phyloP scores from a whole-genome alignment of 1,284 basidiomycete genomes.

The Trametes polyzona region DNA sequence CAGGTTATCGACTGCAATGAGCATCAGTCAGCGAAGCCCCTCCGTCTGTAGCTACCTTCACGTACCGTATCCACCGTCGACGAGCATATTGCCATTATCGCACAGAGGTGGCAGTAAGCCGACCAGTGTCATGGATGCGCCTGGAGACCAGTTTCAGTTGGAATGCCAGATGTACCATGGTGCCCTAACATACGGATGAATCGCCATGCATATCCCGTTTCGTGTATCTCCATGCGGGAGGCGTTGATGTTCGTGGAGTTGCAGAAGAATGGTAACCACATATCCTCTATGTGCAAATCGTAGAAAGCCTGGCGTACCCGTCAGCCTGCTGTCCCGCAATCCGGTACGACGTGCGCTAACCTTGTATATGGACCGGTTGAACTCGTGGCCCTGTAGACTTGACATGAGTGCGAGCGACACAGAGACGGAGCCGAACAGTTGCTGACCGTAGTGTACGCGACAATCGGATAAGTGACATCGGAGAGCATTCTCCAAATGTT shows the following conservation, averaged over 20 bases:
- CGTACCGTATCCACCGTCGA: conserved; percentile 92
- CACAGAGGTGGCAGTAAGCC: conserved; percentile 94
- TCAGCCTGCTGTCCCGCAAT: conserved; percentile 1
- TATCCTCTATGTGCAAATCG: conserved; percentile 96
- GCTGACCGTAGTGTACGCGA: conserved; percentile 94
- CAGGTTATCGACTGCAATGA: conserved; percentile 80
- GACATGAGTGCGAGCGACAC: not conserved
- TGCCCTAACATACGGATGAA: conserved; percentile 72
- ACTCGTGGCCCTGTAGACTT: conserved; percentile 79
- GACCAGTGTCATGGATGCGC: conserved; percentile 97
- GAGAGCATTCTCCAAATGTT: conserved; percentile 95
- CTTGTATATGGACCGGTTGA: conserved; percentile 86
- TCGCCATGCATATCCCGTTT: conserved; percentile 94
- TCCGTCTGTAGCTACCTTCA: conserved; percentile 19
- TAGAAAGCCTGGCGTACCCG: conserved; percentile 69
- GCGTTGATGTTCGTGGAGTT: conserved; percentile 99
- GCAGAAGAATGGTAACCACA: conserved; percentile 99
- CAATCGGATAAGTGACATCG: conserved; percentile 96
- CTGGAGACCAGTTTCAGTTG: conserved; percentile 40
- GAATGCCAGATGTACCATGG: conserved; percentile 4
- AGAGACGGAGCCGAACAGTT: conserved; percentile 21
- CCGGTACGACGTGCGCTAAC: conserved; percentile 37
- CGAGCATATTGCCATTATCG: conserved; percentile 93
- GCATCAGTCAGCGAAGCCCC: not conserved
- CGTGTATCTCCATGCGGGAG: conserved; percentile 96